Percentiles rank a stretch among this genome's conserved stretches.
Evolutionary conservation across 1,139 yeast species (phyloP).

Genomic region (Geotrichum armillariae): DNA sequence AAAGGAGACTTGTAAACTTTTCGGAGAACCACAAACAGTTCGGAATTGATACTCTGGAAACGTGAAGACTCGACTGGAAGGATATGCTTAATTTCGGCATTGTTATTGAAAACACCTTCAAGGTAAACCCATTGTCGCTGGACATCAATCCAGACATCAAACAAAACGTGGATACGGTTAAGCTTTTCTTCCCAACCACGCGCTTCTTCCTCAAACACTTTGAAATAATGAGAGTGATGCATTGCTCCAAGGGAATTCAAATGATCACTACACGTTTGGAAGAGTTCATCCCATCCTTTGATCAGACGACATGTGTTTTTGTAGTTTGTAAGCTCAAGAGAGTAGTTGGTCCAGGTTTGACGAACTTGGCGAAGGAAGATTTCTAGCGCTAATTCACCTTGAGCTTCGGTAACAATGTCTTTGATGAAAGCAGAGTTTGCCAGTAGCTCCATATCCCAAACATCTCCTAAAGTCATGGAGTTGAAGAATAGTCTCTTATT

Average conservation of each 20-base stretch:
- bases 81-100: constrained; percentile 58
- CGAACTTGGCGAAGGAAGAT: constrained; percentile 51
- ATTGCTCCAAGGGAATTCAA: constrained; percentile 65
- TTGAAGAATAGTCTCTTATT: constrained; percentile 32
- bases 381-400: constrained; percentile 69
- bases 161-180: constrained; percentile 50
- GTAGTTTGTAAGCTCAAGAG: constrained; percentile 59
- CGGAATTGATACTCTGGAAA: constrained; percentile 64
- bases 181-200: constrained; percentile 57
- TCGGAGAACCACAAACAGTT: constrained; percentile 54
- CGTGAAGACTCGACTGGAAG: constrained; percentile 72
- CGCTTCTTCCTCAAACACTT: constrained; percentile 62
- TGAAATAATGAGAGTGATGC: constrained; percentile 66
- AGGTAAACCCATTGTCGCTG: constrained; percentile 90
- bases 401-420: constrained; percentile 61
- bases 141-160: constrained; percentile 78
- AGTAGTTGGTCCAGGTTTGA: constrained; percentile 41
- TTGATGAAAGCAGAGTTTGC: constrained; percentile 51
- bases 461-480: constrained; percentile 52
- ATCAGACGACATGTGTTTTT: constrained; percentile 57
- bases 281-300: constrained; percentile 65
- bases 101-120: constrained; percentile 65
- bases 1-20: constrained; percentile 51
- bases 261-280: constrained; percentile 62
- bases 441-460: constrained; percentile 57